Percentiles rank a stretch among this genome's conserved stretches.
phyloP scores from a whole-genome alignment of 2,329 filamentous ascomycete species.

The Ophiostoma ips region DNA sequence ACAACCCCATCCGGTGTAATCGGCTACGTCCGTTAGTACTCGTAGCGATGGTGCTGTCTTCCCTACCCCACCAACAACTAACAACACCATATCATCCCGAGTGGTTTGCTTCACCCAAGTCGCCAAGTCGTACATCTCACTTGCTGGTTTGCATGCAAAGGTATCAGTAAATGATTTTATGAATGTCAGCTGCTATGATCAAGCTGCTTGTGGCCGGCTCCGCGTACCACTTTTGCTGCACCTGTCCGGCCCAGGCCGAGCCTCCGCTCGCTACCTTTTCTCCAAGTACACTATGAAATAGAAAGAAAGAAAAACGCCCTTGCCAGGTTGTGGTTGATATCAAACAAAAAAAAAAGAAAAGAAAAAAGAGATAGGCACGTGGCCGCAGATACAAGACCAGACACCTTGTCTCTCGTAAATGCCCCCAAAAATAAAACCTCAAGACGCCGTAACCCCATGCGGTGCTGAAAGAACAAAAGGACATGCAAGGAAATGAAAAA shows the following conservation, averaged over 20 bases:
- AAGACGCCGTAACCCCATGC: slow-evolving; percentile 7
- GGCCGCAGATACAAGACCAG: slow-evolving; percentile 1
- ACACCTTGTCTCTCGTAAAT: slow-evolving; percentile 4
- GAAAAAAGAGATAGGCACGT: not conserved
- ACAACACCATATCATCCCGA: too few relatives aligned
- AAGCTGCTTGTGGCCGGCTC: not conserved
- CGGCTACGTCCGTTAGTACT: too few relatives aligned
- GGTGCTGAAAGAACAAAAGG: slow-evolving; percentile 3
- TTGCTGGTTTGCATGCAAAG: not conserved
- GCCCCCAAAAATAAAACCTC: not conserved
- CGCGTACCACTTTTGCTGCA: not conserved
- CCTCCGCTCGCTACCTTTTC: too few relatives aligned
- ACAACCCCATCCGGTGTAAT: too few relatives aligned
- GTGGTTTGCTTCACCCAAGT: too few relatives aligned
- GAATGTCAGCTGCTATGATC: not conserved
- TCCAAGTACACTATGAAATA: not conserved
- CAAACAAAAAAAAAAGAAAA: slow-evolving; percentile 2
- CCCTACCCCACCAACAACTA: too few relatives aligned
- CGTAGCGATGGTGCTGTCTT: too few relatives aligned
- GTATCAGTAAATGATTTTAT: not conserved
- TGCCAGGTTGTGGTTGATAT: slow-evolving; percentile 1
- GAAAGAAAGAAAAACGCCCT: not conserved
- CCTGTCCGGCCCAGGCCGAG: not conserved
- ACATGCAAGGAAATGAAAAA: not conserved
- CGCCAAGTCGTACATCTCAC: too few relatives aligned